Percentiles rank a stretch among this genome's conserved stretches.
These are phyloP conservation scores for Scheffersomyces ergatensis DNA, from an alignment of 805 yeast genomes.

Conservation along the genomic window DNA sequence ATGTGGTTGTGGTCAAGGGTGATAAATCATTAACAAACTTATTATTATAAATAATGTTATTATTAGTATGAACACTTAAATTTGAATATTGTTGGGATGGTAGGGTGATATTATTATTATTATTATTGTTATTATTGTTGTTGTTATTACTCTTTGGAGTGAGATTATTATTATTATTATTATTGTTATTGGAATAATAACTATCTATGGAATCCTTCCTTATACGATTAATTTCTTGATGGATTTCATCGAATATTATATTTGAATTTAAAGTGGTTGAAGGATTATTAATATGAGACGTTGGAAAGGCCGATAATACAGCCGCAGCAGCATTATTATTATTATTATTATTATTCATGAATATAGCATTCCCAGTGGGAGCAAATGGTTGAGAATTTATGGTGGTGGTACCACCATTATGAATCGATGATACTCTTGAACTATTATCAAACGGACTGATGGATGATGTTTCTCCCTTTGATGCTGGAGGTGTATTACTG, in stretches of 20 bases:
- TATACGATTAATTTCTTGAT: not conserved
- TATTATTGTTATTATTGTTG: conserved; percentile 1
- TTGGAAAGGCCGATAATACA: not conserved
- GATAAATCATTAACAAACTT: conserved; percentile 24
- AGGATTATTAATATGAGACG: not conserved
- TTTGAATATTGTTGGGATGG: not conserved
- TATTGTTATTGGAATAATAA: conserved; percentile 11
- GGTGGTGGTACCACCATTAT: not conserved
- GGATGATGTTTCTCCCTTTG: conserved; percentile 1
- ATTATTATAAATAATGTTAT: conserved; percentile 1
- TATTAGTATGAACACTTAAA: not conserved
- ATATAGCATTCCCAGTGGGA: not conserved
- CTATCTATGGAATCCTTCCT: conserved; percentile 16
- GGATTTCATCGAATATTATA: not conserved
- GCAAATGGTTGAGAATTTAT: not conserved
- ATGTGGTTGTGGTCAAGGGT: conserved; percentile 43
- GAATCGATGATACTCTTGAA: conserved; percentile 9
- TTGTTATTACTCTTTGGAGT: not conserved
- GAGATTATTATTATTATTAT: conserved; percentile 1
- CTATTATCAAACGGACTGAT: conserved; percentile 9
- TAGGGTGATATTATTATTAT: not conserved
- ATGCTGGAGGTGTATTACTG: not conserved
- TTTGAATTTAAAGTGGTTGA: not conserved
- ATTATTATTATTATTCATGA: not conserved
- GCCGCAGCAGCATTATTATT: too few species aligned